Evolutionary conservation across 768 basidiomycete species (phyloP), one percentile per base, ranked within the genome.

Genomic region (Rhodotorula graminis): DNA sequence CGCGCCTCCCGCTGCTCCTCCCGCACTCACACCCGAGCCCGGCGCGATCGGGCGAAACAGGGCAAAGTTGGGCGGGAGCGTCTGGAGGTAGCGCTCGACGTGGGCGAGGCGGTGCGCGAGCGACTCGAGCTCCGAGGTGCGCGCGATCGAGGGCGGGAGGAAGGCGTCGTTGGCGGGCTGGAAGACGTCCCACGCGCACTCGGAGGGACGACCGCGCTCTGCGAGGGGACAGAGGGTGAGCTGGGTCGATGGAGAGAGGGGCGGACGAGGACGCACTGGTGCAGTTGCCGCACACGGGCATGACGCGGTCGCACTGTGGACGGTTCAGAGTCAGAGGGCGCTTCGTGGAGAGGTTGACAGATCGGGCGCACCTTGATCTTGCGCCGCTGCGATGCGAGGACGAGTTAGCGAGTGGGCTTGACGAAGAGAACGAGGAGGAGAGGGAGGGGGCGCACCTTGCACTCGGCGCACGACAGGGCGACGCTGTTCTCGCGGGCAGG

Each of bases 151-250:
- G 5, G 71, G 57, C 1, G 75, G 71, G 19, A 76, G 71, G 64
- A 65, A 71, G 33, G 56, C 70, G 42, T 75, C 71, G 74, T 64
- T 68, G 0, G 50, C 53, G n/a, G 65, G 67, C 5, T 69, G 67
- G 61, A 75, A 64, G 37, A 69, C 53, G 65, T 75, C 74, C 74
- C 74, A 75, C 16, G 74, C 42, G 44, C 74, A 75, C 50, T 66
- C 71, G n/a, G 25, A 21, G 0, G 70, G 68, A 5, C 59, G 55
- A 23, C 64, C 64, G 31, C 74, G 74, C n/a, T 69, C 61, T 66
- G 50, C 40, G 25, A n/a, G 25, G 44, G 15, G 7, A 52, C 29
- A 31, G 16, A 21, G 6, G 11, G 16, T 33, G 33, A 27, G 33
- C 33, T 9, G 47, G 46, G 0, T 4, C 3, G 27, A 37, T 0